Evolutionary conservation across 768 basidiomycete genomes (phyloP), one percentile per base, ranked within the genome.

Genomic region (Amanita pallidorosea): DNA sequence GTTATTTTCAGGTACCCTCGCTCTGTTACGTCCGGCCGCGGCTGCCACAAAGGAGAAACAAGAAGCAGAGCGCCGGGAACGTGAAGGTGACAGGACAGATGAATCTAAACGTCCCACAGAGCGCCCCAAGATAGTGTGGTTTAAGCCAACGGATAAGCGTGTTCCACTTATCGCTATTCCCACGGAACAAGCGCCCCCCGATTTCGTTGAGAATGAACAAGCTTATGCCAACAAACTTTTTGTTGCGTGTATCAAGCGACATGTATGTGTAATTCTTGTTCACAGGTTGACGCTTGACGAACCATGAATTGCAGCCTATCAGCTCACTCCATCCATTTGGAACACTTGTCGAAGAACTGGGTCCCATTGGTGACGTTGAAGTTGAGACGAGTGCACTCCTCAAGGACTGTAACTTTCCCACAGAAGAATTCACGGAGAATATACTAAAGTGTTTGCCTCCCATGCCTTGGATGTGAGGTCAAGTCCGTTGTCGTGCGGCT

Each of bases 111-210:
- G 85, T 41, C 74, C 72, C 25, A 81, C 83, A 27, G 90, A 93
- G 64, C 83, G 94, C 36, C 95, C 95, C 55, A 98, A 97, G 76
- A 99, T 99, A 56, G 94, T 99, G 42, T 99, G 96, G 96, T 98
- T 99, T 77, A 95, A 97, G 70, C 96, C 96, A 4, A 97, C 95
- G 23, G 94, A 97, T 72, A 99, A 99, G 67, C 88, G 96, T 52
- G 96, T 99, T 1, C 96, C 96, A 40, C 76, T 98, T 37, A 97
- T 99, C 60, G 96, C 96, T 51, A 99, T 99, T 55, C 95, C 94
- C 7, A 98, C 96, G 6, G 96, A 99, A 61, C 96, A 99, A 67
- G 95, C 96, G 0, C 96, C 96, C 5, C 78, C 76, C 15, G 94
- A 98, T 66, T 99, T 99, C 63, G 83, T 99, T 41, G 90, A 95